These are phyloP conservation scores for Colletotrichum spinosum DNA, from an alignment of 2,329 filamentous ascomycete species.

Conservation along the genomic window DNA sequence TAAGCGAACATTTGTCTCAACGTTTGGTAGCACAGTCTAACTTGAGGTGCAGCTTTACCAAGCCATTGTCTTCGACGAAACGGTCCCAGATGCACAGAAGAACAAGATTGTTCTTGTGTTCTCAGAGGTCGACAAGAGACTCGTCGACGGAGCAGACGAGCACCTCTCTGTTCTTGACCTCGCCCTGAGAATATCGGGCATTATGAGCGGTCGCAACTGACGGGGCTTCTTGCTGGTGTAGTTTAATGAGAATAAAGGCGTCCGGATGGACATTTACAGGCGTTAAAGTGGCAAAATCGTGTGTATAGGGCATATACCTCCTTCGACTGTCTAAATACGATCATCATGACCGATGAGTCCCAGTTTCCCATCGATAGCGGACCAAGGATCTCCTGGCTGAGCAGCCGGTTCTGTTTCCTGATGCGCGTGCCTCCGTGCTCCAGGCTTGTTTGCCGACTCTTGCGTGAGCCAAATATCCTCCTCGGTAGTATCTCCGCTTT, in stretches of 20 bases:
- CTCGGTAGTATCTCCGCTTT: constrained; percentile 41
- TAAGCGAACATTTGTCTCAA: constrained; percentile 49
- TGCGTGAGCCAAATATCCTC: constrained; percentile 53
- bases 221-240: not conserved
- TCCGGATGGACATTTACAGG: constrained; percentile 25
- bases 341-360: constrained; percentile 60
- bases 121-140: constrained; percentile 92
- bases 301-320: constrained; percentile 26
- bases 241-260: constrained; percentile 17
- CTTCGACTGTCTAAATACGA: constrained; percentile 17
- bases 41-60: constrained; percentile 75
- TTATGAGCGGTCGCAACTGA: constrained; percentile 63
- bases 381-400: constrained; percentile 59
- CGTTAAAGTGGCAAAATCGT: constrained; percentile 24
- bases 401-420: constrained; percentile 39
- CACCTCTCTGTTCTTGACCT: constrained; percentile 92
- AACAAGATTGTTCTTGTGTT: constrained; percentile 90
- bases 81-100: constrained; percentile 86
- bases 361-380: constrained; percentile 63
- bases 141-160: constrained; percentile 95
- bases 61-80: constrained; percentile 84
- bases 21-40: constrained; percentile 15
- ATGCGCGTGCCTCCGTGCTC: constrained; percentile 41
- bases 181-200: constrained; percentile 81
- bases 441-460: constrained; percentile 41